Conservation (phyloP, 179 eudicot species). For the Nepenthes alata region DNA sequence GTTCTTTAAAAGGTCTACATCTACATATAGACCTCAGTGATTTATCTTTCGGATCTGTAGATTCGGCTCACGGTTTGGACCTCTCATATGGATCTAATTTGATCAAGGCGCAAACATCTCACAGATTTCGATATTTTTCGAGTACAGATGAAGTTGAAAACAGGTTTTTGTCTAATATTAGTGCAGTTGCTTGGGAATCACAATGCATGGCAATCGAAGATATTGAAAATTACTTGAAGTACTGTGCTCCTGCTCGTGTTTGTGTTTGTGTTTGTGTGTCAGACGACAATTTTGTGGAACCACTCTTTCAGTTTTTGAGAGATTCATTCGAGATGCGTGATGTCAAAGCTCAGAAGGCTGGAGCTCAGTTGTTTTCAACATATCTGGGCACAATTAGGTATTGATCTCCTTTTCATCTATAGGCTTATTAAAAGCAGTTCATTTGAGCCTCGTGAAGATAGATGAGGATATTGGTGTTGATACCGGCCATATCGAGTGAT, state of each 20-base stretch:
- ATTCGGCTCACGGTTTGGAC: conserved; percentile 23
- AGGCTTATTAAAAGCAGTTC: not conserved
- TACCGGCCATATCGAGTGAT: too few species aligned
- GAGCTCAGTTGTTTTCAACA: conserved; percentile 34
- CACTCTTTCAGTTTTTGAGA: conserved; percentile 44
- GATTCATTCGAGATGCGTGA: conserved; percentile 37
- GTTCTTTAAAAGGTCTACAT: conserved; percentile 44
- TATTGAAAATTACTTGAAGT: conserved; percentile 22
- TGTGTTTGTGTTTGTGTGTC: conserved; percentile 17
- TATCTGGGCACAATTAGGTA: conserved; percentile 50
- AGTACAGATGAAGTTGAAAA: conserved; percentile 18
- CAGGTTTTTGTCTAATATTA: conserved; percentile 26
- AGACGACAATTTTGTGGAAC: conserved; percentile 34
- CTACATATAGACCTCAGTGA: conserved; percentile 50
- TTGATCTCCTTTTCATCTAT: conserved; percentile 1
- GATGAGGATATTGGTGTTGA: too few species aligned
- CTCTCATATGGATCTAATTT: conserved; percentile 13
- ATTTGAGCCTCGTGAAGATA: too few species aligned
- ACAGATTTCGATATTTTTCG: conserved; percentile 11
- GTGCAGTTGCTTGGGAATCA: conserved; percentile 54
- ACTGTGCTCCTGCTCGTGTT: conserved; percentile 18
- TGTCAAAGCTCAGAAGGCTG: conserved; percentile 39
- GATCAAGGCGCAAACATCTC: conserved; percentile 10
- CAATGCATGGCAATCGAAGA: conserved; percentile 43
- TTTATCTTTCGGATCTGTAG: conserved; percentile 43